These are phyloP conservation scores for Malassezia pachydermatis DNA, from an alignment of 1,284 basidiomycete species.

Conservation along the genomic window DNA sequence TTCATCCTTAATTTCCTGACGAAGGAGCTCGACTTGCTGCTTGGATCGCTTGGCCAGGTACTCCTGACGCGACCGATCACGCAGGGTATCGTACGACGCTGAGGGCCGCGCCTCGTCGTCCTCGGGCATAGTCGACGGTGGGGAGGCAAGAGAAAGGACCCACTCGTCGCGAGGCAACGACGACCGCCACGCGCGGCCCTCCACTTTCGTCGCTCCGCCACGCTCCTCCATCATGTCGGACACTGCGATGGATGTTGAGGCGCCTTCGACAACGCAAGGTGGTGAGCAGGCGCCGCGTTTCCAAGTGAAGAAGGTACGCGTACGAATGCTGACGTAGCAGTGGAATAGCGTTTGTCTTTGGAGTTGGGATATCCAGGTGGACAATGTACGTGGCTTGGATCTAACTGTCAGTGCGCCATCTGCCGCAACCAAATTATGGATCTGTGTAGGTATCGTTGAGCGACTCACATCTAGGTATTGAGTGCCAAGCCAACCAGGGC, in stretches of 20 bases:
- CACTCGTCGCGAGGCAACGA: too few relatives aligned
- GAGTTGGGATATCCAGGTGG: conserved; percentile 48
- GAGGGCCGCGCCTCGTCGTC: conserved; percentile 17
- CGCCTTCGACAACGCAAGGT: too few relatives aligned
- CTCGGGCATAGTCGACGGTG: neutral
- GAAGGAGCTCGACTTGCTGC: conserved; percentile 86
- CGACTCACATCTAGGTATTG: conserved; percentile 63
- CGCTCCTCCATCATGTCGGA: conserved; percentile 9
- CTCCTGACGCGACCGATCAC: conserved; percentile 59
- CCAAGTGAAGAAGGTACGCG: conserved; percentile 45
- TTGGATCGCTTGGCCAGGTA: conserved; percentile 91
- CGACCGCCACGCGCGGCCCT: neutral
- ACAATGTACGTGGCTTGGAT: conserved; percentile 33
- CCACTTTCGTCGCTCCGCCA: neutral
- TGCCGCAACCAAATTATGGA: conserved; percentile 49
- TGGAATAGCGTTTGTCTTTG: conserved; percentile 47
- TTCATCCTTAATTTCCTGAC: conserved; percentile 60
- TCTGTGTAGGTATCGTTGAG: conserved; percentile 30
- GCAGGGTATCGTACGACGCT: conserved; percentile 29
- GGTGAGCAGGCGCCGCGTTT: conserved; percentile 39
- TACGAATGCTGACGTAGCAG: conserved; percentile 18
- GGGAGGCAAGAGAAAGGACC: too few relatives aligned
- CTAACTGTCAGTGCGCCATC: conserved; percentile 39
- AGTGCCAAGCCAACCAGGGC: conserved; percentile 98
- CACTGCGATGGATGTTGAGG: conserved; percentile 37